Conservation (phyloP, 768 basidiomycete species). For the Termitomyces sp. region DNA sequence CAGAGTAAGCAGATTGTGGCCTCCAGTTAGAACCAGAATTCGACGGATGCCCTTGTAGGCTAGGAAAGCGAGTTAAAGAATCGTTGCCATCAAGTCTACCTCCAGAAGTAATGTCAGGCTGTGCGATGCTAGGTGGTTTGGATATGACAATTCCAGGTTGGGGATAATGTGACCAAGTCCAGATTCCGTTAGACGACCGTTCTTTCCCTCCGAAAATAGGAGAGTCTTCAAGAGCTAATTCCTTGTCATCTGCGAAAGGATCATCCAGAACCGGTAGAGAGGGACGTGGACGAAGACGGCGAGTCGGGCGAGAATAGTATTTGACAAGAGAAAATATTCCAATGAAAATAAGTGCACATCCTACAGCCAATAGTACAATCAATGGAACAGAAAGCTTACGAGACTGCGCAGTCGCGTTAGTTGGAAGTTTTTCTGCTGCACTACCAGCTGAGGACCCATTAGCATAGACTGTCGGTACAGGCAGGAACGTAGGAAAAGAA, state of each 20-base stretch:
- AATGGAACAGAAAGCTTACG: constrained; percentile 42
- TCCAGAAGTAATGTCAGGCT: neutral
- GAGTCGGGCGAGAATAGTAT: constrained; percentile 43
- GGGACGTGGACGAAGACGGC: constrained; percentile 56
- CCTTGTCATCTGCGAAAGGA: constrained; percentile 40
- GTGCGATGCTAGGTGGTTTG: constrained; percentile 10
- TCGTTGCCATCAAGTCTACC: constrained; percentile 10
- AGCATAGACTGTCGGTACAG: constrained; percentile 11
- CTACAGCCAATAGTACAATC: constrained; percentile 50
- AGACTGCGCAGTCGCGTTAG: constrained; percentile 9
- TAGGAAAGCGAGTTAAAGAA: constrained; percentile 9
- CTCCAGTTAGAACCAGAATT: constrained; percentile 12
- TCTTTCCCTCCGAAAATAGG: constrained; percentile 80
- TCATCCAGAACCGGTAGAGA: constrained; percentile 72
- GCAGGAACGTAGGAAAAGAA: constrained; percentile 11
- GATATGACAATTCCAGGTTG: constrained; percentile 25
- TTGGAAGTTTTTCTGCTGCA: neutral
- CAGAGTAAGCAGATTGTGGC: constrained; percentile 19
- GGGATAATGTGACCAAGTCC: constrained; percentile 55
- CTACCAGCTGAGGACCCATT: constrained; percentile 4
- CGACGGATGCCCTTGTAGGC: constrained; percentile 9
- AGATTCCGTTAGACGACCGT: constrained; percentile 42
- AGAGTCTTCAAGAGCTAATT: constrained; percentile 49
- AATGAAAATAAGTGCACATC: constrained; percentile 43
- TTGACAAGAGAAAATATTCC: constrained; percentile 43